These are phyloP conservation scores for Clavispora carvajalis DNA, from an alignment of 805 yeast genomes.

Conservation along the genomic window DNA sequence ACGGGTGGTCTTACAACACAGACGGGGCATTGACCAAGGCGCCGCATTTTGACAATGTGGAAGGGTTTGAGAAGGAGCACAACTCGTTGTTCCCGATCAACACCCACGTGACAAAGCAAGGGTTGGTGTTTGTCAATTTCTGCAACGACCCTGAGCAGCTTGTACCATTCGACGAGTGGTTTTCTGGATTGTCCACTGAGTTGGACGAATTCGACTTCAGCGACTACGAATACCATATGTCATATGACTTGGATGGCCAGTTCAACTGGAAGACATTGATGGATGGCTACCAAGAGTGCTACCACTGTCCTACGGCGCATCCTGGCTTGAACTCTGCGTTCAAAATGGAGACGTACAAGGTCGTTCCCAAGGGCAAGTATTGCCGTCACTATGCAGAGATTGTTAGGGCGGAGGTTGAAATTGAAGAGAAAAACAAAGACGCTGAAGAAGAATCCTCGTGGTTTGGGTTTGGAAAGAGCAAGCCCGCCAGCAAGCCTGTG, in stretches of 20 bases:
- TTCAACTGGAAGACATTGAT: slow-evolving; percentile 64
- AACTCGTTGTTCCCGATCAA: slow-evolving; percentile 52
- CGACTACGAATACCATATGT: slow-evolving; percentile 61
- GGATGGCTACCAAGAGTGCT: slow-evolving; percentile 67
- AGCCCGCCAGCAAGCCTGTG: slow-evolving; percentile 15
- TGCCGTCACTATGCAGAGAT: slow-evolving; percentile 60
- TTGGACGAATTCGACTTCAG: slow-evolving; percentile 54
- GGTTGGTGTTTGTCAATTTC: slow-evolving; percentile 53
- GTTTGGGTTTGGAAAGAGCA: slow-evolving; percentile 47
- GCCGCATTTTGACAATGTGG: slow-evolving; percentile 55
- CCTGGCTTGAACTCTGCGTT: slow-evolving; percentile 55
- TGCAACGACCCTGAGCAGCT: slow-evolving; percentile 36
- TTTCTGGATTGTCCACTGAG: slow-evolving; percentile 45
- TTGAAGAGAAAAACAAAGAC: slow-evolving; percentile 26
- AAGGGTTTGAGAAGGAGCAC: slow-evolving; percentile 52
- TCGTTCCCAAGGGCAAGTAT: slow-evolving; percentile 52
- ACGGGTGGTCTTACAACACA: slow-evolving; percentile 63
- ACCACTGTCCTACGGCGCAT: slow-evolving; percentile 65
- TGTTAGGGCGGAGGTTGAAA: slow-evolving; percentile 24
- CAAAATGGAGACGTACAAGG: slow-evolving; percentile 61
- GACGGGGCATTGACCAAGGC: slow-evolving; percentile 57
- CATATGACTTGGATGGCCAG: slow-evolving; percentile 57
- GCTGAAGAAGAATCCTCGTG: slow-evolving; percentile 37
- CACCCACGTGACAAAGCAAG: slow-evolving; percentile 51
- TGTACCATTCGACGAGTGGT: slow-evolving; percentile 50